A percentile compares a stretch with the other conserved stretches of the same genome.
Conservation (phyloP, 176 grass and related monocot species). For the Panicum miliaceum region DNA sequence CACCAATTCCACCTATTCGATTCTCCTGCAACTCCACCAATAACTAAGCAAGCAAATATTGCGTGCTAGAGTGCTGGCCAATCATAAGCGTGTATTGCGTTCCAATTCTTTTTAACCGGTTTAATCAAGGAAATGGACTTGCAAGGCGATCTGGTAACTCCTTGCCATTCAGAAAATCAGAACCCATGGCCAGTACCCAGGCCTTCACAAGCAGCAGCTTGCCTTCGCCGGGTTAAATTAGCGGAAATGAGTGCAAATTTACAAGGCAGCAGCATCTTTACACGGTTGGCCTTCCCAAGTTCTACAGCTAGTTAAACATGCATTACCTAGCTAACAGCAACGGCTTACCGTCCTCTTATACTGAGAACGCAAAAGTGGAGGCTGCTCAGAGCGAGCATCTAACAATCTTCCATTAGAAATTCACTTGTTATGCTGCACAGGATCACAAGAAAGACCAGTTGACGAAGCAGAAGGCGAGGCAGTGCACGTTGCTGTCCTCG, state of each 20-base stretch:
- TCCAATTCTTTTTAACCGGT: too few species aligned
- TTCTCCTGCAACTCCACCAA: too few species aligned
- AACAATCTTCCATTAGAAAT: too few species aligned
- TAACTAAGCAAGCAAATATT: too few species aligned
- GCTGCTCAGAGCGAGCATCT: not conserved
- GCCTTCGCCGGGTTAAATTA: conserved; percentile 30
- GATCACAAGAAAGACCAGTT: conserved; percentile 92
- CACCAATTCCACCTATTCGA: too few species aligned
- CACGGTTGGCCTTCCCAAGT: not conserved
- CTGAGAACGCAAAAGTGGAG: conserved; percentile 50
- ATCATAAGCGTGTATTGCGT: too few species aligned
- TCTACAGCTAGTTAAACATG: conserved; percentile 36
- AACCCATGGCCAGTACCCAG: not conserved
- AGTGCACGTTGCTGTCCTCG: conserved; percentile 75
- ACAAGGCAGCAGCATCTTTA: conserved; percentile 29
- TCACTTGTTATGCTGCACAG: too few species aligned
- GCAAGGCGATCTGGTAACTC: too few species aligned
- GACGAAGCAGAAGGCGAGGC: conserved; percentile 87
- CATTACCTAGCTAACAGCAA: conserved; percentile 18
- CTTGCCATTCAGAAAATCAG: too few species aligned
- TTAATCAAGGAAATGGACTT: too few species aligned
- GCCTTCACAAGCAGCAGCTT: not conserved
- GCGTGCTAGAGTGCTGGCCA: too few species aligned
- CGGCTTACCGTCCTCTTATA: not conserved
- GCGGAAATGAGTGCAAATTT: conserved; percentile 29